Evolutionary conservation across 768 basidiomycete species (phyloP).

Genomic region (Stropharia rugosoannulata): DNA sequence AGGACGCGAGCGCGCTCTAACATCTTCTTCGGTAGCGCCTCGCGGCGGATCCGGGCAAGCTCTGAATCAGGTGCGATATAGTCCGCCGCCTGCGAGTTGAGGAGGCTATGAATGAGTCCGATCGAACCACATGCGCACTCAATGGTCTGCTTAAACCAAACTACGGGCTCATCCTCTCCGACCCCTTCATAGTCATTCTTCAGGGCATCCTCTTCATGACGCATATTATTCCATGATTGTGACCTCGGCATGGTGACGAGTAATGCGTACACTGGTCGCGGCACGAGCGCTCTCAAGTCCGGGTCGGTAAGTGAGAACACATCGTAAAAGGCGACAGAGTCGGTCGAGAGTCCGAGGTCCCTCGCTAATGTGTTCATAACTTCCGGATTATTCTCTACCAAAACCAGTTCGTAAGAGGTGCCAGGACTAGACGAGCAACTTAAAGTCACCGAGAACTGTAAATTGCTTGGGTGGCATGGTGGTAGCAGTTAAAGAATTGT

Average conservation of each 20-base stretch:
- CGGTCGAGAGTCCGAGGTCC: conserved; percentile 4
- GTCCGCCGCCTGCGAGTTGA: neutral
- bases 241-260: conserved; percentile 11
- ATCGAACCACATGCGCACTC: conserved; percentile 9
- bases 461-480: conserved; percentile 5
- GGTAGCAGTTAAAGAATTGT: neutral
- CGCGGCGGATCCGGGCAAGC: neutral
- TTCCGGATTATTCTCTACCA: conserved; percentile 14
- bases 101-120: conserved; percentile 8
- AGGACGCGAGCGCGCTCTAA: conserved; percentile 8
- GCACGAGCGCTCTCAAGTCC: conserved; percentile 5
- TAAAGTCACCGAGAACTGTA: conserved; percentile 5
- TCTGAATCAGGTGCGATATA: conserved; percentile 8
- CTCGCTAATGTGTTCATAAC: conserved; percentile 11
- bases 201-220: conserved; percentile 3
- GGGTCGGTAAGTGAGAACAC: conserved; percentile 9
- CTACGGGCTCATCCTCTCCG: conserved; percentile 6
- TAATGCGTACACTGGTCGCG: conserved; percentile 7
- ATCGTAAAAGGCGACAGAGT: conserved; percentile 8
- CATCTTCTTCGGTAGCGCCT: conserved; percentile 4
- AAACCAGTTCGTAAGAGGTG: neutral
- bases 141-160: conserved; percentile 16
- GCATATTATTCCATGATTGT: conserved; percentile 4
- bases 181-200: neutral
- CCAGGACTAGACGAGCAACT: neutral